Conservation (phyloP, 2,329 filamentous ascomycete species). For the Ophiocordyceps unilateralis region DNA sequence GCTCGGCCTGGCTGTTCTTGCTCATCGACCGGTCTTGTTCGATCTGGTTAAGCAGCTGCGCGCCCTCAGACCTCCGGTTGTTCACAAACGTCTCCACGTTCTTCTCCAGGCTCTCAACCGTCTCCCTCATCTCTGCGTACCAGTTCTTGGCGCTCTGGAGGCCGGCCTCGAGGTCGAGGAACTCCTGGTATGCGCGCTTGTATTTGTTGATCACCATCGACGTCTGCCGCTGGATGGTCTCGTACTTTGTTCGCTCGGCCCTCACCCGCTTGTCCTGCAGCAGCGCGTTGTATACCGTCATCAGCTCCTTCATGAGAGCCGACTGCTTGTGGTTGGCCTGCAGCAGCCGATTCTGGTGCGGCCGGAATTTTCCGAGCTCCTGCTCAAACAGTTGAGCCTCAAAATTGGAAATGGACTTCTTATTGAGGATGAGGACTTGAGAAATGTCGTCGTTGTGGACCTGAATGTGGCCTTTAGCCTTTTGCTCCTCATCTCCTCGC, state of each 20-base stretch:
- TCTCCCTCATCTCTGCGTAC: slow-evolving; percentile 92
- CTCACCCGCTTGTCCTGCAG: slow-evolving; percentile 88
- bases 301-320: slow-evolving; percentile 87
- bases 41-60: slow-evolving; percentile 75
- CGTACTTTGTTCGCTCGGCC: slow-evolving; percentile 89
- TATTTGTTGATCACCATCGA: slow-evolving; percentile 71
- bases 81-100: slow-evolving; percentile 96
- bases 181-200: slow-evolving; percentile 81
- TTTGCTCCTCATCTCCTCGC: background rate
- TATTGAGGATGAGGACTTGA: slow-evolving; percentile 92
- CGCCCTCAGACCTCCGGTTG: slow-evolving; percentile 81
- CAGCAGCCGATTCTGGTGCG: slow-evolving; percentile 77
- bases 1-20: slow-evolving; percentile 47
- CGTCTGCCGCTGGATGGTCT: slow-evolving; percentile 68
- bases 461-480: slow-evolving; percentile 34
- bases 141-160: slow-evolving; percentile 78
- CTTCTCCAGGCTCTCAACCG: slow-evolving; percentile 77
- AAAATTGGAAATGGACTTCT: slow-evolving; percentile 85
- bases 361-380: slow-evolving; percentile 92
- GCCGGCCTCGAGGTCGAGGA: slow-evolving; percentile 74
- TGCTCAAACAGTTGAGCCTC: slow-evolving; percentile 86
- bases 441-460: slow-evolving; percentile 95
- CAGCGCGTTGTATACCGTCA: slow-evolving; percentile 67
- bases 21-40: slow-evolving; percentile 56
- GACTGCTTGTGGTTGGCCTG: slow-evolving; percentile 94